These are phyloP conservation scores for Fusarium concolor DNA, from an alignment of 2,329 filamentous ascomycete species.

Conservation along the genomic window DNA sequence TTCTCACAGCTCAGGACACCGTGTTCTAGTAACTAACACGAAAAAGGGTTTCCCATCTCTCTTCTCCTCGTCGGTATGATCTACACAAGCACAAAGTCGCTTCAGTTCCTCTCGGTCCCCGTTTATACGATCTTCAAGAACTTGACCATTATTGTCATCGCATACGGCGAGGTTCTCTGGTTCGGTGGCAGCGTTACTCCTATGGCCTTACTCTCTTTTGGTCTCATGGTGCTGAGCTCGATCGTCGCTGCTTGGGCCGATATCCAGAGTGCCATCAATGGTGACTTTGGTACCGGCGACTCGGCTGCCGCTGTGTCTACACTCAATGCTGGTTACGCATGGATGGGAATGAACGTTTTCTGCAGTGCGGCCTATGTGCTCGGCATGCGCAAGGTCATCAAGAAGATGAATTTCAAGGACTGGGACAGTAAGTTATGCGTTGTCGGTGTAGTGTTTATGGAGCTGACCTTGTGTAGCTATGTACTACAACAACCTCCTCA, in stretches of 20 bases:
- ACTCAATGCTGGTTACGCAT: slow-evolving; percentile 93
- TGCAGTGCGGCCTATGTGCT: slow-evolving; percentile 92
- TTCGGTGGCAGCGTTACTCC: slow-evolving; percentile 93
- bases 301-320: slow-evolving; percentile 84
- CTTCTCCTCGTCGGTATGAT: slow-evolving; percentile 98
- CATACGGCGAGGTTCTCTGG: slow-evolving; percentile 98
- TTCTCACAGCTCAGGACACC: not conserved
- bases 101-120: slow-evolving; percentile 95
- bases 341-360: slow-evolving; percentile 98
- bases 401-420: slow-evolving; percentile 99
- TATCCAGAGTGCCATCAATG: slow-evolving; percentile 84
- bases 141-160: slow-evolving; percentile 97
- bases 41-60: slow-evolving; percentile 92
- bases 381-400: slow-evolving; percentile 97
- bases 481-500: slow-evolving; percentile 99
- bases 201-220: slow-evolving; percentile 91
- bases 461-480: slow-evolving; percentile 75
- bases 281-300: slow-evolving; percentile 66
- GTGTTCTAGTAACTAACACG: slow-evolving; percentile 31
- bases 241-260: slow-evolving; percentile 97
- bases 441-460: slow-evolving; percentile 6
- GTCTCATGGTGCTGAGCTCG: slow-evolving; percentile 95
- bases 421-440: slow-evolving; percentile 85
- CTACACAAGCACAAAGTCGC: slow-evolving; percentile 94
- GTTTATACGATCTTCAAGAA: slow-evolving; percentile 99